Evolutionary conservation across 805 yeast species (phyloP), one percentile per base, ranked within the genome.

Genomic region (Suhomyces sp.): DNA sequence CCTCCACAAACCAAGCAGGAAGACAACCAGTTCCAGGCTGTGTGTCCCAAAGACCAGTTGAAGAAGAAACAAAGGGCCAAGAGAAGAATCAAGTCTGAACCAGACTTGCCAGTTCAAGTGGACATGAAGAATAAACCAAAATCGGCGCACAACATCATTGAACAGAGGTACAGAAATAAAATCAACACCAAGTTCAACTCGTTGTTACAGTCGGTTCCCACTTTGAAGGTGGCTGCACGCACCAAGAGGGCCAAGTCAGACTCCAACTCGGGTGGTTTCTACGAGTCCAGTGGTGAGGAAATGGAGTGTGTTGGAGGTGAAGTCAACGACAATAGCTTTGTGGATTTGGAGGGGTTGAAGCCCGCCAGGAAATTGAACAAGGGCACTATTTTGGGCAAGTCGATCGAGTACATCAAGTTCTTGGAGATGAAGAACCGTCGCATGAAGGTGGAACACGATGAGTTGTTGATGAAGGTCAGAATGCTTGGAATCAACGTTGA

Each of bases 341-440:
- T 38, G 11, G 81, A 78, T 36, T 61, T 83, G 16, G 93, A 84
- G 44, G 95, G 93, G 3, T 66, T 84, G 21, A 71, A 81, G 15
- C 93, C 93, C 0, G 88, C 90, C 7, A 60, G 76, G 21, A 83
- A 83, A 53, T 65, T 86, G 36, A 84, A 83, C 56, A 85, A 85
- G 58, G 93, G 91, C 10, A 81, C 82, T 19, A 83, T 85, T 10
- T 63, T 85, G 35, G 70, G 86, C 24, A 85, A 85, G 51, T 86
- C 90, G 6, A 80, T 87, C 1, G 95, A 85, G 59, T 86, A 86
- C 56, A 85, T 85, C 51, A 68, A 72, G 50, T 88, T 83, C 54
- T 63, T 85, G 44, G 88, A 85, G 55, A 54, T 61, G 36, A 76
- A 80, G 42, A 83, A 83, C 48, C 55, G 58, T 3, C 55, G 62